These are phyloP conservation scores for Heliamphora pulchella DNA, from an alignment of 179 eudicot genomes.

Conservation along the genomic window DNA sequence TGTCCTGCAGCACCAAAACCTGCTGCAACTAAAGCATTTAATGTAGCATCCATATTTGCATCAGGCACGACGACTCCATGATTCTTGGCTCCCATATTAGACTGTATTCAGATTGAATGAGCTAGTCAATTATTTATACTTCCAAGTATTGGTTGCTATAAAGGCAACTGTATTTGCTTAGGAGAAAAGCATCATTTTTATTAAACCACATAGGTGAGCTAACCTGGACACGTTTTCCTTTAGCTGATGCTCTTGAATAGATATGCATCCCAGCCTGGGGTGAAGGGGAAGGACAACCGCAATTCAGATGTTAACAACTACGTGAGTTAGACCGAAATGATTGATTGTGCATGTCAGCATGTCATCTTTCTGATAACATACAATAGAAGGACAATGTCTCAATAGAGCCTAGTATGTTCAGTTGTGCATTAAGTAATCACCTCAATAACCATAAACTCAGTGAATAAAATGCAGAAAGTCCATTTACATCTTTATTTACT, in stretches of 20 bases:
- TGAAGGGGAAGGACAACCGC: conserved; percentile 7
- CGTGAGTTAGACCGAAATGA: no score
- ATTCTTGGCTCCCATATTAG: conserved; percentile 92
- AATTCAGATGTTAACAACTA: no score
- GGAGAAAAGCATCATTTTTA: neutral
- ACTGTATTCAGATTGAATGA: conserved; percentile 31
- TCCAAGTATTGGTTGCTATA: no score
- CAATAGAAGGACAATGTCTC: no score
- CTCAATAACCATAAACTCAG: neutral
- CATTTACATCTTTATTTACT: neutral
- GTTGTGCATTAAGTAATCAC: neutral
- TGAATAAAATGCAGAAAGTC: neutral
- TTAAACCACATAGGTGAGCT: neutral
- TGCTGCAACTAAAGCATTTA: conserved; percentile 76
- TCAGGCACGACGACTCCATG: conserved; percentile 92
- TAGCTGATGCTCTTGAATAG: conserved; percentile 54
- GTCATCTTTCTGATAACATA: no score
- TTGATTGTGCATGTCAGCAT: no score
- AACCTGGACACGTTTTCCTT: conserved; percentile 72
- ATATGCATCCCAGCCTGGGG: conserved; percentile 55
- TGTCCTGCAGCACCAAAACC: conserved; percentile 99
- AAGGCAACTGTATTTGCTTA: neutral
- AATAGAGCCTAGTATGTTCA: neutral
- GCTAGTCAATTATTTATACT: no score
- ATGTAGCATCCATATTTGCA: conserved; percentile 71